These are phyloP conservation scores for Eucalyptus viminalis DNA, from an alignment of 345 rosid species.

Conservation along the genomic window DNA sequence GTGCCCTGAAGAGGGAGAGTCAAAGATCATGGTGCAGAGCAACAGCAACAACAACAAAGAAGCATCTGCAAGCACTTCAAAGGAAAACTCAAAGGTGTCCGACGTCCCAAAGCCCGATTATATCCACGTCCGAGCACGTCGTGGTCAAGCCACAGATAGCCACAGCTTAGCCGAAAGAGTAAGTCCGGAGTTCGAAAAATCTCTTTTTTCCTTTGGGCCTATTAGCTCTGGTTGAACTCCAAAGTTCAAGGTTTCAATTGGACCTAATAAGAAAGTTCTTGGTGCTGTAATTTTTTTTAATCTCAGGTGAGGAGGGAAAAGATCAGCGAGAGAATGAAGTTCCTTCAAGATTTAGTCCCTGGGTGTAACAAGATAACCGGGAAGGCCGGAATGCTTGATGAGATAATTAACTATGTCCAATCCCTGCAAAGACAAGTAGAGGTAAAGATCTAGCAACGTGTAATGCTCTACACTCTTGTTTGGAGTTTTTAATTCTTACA, in stretches of 20 bases:
- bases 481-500: neutral
- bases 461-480: neutral
- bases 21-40: constrained; percentile 41
- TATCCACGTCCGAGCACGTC: constrained; percentile 93
- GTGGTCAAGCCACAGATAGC: constrained; percentile 98
- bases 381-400: constrained; percentile 86
- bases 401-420: constrained; percentile 72
- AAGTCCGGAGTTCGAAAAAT: constrained; percentile 4
- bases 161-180: constrained; percentile 98
- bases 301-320: constrained; percentile 79
- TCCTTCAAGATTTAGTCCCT: constrained; percentile 70
- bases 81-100: constrained; percentile 52
- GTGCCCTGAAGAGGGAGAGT: constrained; percentile 38
- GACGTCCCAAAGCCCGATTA: constrained; percentile 67
- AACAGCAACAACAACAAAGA: constrained; percentile 25
- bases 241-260: neutral
- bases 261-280: neutral
- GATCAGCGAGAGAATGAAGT: constrained; percentile 81
- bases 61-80: constrained; percentile 32
- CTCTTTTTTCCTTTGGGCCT: neutral
- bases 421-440: constrained; percentile 75
- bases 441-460: constrained; percentile 13
- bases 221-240: neutral
- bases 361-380: constrained; percentile 68
- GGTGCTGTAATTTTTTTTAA: neutral